Conservation (phyloP, 805 yeast species). For the Pichia californica region DNA sequence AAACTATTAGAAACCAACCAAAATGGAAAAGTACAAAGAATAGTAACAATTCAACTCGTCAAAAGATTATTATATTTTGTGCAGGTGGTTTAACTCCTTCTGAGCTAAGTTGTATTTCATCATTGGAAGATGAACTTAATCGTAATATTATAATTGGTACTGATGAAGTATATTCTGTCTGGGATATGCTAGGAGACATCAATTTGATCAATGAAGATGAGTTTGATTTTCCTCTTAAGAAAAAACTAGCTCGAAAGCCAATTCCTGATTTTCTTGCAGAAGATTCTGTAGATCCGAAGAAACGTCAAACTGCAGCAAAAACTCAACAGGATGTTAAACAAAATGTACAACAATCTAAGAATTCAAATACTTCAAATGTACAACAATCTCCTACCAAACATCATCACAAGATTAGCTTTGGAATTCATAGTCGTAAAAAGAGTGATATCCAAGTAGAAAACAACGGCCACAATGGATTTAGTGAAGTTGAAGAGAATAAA, state of each 20-base stretch:
- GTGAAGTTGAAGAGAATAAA: constrained; percentile 1
- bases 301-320: background rate
- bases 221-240: constrained; percentile 22
- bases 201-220: constrained; percentile 24
- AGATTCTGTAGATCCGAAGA: constrained; percentile 12
- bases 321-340: constrained; percentile 2
- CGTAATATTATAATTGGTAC: constrained; percentile 80
- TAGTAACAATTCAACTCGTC: constrained; percentile 34
- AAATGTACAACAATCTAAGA: background rate
- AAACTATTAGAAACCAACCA: constrained; percentile 23
- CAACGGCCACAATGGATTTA: too few relatives aligned
- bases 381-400: constrained; percentile 2
- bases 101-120: constrained; percentile 72
- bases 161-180: constrained; percentile 54
- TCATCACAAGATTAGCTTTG: constrained; percentile 9
- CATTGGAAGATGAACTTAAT: constrained; percentile 52
- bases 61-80: constrained; percentile 69
- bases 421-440: constrained; percentile 5
- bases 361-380: background rate
- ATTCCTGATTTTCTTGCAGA: constrained; percentile 22
- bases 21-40: constrained; percentile 27
- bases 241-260: constrained; percentile 12
- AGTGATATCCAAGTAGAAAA: background rate
- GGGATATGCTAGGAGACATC: constrained; percentile 30
- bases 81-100: constrained; percentile 88